Percentiles rank a stretch among this genome's conserved stretches.
Evolutionary conservation across 805 yeast species (phyloP).

Genomic region (Kodamaea kaohsiungensis): DNA sequence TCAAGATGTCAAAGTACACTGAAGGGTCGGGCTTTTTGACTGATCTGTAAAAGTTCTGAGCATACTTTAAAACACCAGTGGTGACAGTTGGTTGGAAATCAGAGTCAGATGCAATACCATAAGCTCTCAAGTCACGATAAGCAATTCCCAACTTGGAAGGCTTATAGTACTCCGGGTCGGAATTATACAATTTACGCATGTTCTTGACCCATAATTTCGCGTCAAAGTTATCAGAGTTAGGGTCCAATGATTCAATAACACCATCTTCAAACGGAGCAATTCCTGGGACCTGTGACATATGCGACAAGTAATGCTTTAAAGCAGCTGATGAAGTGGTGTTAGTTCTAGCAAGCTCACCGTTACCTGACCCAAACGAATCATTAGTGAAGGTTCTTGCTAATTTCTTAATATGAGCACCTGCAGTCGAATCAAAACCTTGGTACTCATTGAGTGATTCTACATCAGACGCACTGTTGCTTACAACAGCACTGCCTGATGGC

Average conservation of each 20-base stretch:
- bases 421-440: conserved; percentile 13
- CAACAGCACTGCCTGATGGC: neutral
- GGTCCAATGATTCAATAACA: conserved; percentile 49
- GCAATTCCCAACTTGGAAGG: conserved; percentile 62
- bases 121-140: conserved; percentile 58
- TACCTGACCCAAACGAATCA: conserved; percentile 9
- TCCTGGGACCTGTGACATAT: conserved; percentile 57
- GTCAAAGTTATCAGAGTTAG: conserved; percentile 57
- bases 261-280: conserved; percentile 33
- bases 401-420: conserved; percentile 18
- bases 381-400: conserved; percentile 27
- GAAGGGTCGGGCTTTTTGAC: conserved; percentile 23
- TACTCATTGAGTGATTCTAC: conserved; percentile 14
- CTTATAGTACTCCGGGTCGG: conserved; percentile 63
- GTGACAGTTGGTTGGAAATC: conserved; percentile 64
- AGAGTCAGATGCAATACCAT: conserved; percentile 66
- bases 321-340: conserved; percentile 20
- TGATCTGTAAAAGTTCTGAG: conserved; percentile 17
- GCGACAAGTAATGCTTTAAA: conserved; percentile 41
- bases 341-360: conserved; percentile 12
- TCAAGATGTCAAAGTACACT: conserved; percentile 32
- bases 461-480: conserved; percentile 10
- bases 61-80: conserved; percentile 34
- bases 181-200: conserved; percentile 50
- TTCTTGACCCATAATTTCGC: conserved; percentile 70